A percentile compares a stretch with the other conserved stretches of the same genome.
Conservation (phyloP, 495 filamentous ascomycete genomes). For the Hypoxylon fuscum region DNA sequence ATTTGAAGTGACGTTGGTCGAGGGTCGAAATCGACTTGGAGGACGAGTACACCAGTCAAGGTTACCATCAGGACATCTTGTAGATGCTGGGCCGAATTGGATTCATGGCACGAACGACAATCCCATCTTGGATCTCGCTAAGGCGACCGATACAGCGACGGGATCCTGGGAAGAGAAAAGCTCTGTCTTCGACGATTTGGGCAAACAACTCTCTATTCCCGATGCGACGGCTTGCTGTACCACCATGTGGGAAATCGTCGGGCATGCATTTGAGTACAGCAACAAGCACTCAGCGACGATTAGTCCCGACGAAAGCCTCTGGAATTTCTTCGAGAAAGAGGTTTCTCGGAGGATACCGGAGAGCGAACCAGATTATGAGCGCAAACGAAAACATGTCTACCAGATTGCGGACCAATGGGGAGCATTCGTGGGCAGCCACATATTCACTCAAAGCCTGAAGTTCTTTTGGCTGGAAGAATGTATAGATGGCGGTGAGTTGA, state of each 20-base stretch:
- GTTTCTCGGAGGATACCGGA: slow-evolving; percentile 63
- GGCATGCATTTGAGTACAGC: slow-evolving; percentile 81
- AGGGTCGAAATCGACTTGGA: slow-evolving; percentile 83
- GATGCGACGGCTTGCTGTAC: slow-evolving; percentile 64
- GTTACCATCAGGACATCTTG: slow-evolving; percentile 58
- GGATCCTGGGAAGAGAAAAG: slow-evolving; percentile 66
- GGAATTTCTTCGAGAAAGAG: slow-evolving; percentile 78
- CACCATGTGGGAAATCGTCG: slow-evolving; percentile 81
- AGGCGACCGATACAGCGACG: slow-evolving; percentile 68
- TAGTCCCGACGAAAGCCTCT: slow-evolving; percentile 70
- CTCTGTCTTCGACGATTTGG: slow-evolving; percentile 69
- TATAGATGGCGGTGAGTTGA: slow-evolving; percentile 81
- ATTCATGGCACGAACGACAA: slow-evolving; percentile 90
- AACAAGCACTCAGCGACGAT: slow-evolving; percentile 72
- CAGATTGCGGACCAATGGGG: slow-evolving; percentile 84
- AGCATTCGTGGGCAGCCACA: slow-evolving; percentile 79
- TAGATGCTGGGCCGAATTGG: slow-evolving; percentile 87
- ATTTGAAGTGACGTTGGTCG: slow-evolving; percentile 83
- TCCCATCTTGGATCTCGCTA: slow-evolving; percentile 82
- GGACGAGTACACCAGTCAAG: slow-evolving; percentile 72
- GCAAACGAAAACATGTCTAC: slow-evolving; percentile 64
- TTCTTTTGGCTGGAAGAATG: slow-evolving; percentile 97
- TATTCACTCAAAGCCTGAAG: slow-evolving; percentile 83
- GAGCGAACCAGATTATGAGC: slow-evolving; percentile 50
- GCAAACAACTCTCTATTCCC: slow-evolving; percentile 62